Conservation (phyloP, 345 rosid genomes). For the Melaleuca quinquenervia region DNA sequence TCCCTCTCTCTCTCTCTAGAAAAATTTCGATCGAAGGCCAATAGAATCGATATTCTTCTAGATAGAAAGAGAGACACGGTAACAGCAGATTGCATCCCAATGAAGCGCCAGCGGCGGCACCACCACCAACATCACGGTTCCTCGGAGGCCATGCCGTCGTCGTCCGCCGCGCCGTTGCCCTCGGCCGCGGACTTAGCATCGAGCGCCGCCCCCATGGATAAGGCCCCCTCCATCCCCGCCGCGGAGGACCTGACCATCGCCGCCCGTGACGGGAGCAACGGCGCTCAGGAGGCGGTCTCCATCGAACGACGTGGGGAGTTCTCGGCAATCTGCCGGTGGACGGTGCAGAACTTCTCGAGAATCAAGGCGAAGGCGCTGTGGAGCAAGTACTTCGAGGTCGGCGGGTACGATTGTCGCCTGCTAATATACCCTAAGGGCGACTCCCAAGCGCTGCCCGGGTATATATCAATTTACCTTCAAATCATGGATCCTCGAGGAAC, state of each 20-base stretch:
- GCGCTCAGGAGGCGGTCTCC: conserved; percentile 68
- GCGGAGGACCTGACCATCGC: conserved; percentile 54
- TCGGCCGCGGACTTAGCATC: conserved; percentile 25
- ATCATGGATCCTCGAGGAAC: conserved; percentile 85
- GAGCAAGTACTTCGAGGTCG: conserved; percentile 98
- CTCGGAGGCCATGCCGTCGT: conserved; percentile 66
- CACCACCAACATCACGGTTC: conserved; percentile 13
- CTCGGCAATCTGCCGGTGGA: conserved; percentile 88
- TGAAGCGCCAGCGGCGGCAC: conserved; percentile 3
- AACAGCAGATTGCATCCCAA: background rate
- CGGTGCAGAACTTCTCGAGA: conserved; percentile 68
- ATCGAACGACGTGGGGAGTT: conserved; percentile 77
- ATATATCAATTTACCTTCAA: conserved; percentile 85
- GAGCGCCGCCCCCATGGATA: conserved; percentile 23
- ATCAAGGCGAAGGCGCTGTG: conserved; percentile 85
- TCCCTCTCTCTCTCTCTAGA: background rate
- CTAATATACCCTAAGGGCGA: conserved; percentile 93
- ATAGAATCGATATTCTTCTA: background rate
- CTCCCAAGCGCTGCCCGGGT: conserved; percentile 91
- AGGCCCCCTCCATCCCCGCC: conserved; percentile 15
- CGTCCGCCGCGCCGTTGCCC: conserved; percentile 10
- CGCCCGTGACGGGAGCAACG: conserved; percentile 63
- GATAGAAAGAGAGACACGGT: background rate
- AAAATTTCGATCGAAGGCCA: background rate
- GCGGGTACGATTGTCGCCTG: conserved; percentile 95